Evolutionary conservation across 495 filamentous ascomycete genomes (phyloP), one percentile per base, ranked within the genome.

Genomic region (Podospora pseudocomata): DNA sequence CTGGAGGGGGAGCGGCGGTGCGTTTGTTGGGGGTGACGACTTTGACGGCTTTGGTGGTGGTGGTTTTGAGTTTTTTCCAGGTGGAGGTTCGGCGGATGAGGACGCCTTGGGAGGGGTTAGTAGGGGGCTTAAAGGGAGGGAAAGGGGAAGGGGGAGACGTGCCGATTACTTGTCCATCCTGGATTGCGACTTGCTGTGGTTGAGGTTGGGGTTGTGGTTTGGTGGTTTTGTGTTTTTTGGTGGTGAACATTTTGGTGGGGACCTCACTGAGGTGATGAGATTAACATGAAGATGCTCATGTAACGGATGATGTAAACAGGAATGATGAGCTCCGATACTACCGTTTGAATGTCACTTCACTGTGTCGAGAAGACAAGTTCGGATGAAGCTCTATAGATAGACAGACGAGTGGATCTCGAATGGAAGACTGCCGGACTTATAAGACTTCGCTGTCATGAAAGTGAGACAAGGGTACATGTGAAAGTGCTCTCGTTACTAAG

Each of bases 1-100:
- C 55, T 20, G 55, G 18, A 20, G 13, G 23, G 23, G 55, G 23
- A 20, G 23, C 55, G 15, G 54, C 9, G n/a, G n/a, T 19, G n/a
- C n/a, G 55, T 11, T 26, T 26, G 13, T 26, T 26, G 13, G 55
- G 55, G 13, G 55, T 58, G 55, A 58, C 55, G 55, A 26, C 18
- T 58, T 58, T 58, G 55, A 26, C 23, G 55, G 55, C 55, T 58
- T 58, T 58, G 55, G n/a, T 58, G n/a, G 55, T 58, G 4, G 4
- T 6, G 19, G 55, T 58, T 9, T 15, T 9, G n/a, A 20, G 9
- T 26, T 23, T 58, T 19, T 58, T 9, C 16, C 15, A 58, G 55
- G 55, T 58, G 13, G 55, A 19, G 19, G 9, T 9, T 15, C 55
- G 55, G 39, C 39, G 39, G 39, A 49, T 11, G 5, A 49, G 39